Evolutionary conservation across 371 early-diverging fungal genomes (phyloP).

Genomic region (Cokeromyces recurvatus): DNA sequence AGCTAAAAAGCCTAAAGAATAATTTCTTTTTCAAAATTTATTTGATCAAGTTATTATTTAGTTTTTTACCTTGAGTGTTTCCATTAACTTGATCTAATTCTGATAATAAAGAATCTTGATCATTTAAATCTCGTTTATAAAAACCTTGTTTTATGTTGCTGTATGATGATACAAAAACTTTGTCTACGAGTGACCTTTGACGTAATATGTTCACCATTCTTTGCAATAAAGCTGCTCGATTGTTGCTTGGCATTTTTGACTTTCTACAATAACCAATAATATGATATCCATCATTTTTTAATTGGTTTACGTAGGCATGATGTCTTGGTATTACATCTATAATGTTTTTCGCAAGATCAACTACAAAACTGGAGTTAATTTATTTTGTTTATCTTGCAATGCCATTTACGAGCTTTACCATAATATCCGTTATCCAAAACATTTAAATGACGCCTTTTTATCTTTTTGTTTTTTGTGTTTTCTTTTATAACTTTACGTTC

Average conservation of each 20-base stretch:
- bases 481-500: constrained; percentile 16
- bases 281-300: constrained; percentile 10
- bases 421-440: constrained; percentile 6
- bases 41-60: not conserved
- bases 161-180: constrained; percentile 10
- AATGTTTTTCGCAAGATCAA: constrained; percentile 8
- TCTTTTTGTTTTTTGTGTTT: constrained; percentile 1
- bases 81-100: constrained; percentile 12
- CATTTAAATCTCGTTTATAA: constrained; percentile 10
- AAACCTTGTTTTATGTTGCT: constrained; percentile 12
- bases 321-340: constrained; percentile 6
- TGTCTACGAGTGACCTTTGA: constrained; percentile 5
- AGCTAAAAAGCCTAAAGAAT: constrained; percentile 10
- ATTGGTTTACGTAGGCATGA: constrained; percentile 6
- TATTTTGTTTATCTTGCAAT: constrained; percentile 5
- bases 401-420: constrained; percentile 12
- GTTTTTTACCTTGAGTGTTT: constrained; percentile 12
- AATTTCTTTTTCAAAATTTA: constrained; percentile 5
- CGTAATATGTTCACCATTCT: constrained; percentile 10
- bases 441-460: constrained; percentile 5
- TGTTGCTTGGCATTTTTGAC: constrained; percentile 6
- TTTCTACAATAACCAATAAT: constrained; percentile 11
- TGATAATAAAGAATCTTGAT: constrained; percentile 7
- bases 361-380: constrained; percentile 11
- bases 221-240: constrained; percentile 6